These are phyloP conservation scores for Toxicodendron radicans DNA, from an alignment of 345 rosid genomes.

Conservation along the genomic window DNA sequence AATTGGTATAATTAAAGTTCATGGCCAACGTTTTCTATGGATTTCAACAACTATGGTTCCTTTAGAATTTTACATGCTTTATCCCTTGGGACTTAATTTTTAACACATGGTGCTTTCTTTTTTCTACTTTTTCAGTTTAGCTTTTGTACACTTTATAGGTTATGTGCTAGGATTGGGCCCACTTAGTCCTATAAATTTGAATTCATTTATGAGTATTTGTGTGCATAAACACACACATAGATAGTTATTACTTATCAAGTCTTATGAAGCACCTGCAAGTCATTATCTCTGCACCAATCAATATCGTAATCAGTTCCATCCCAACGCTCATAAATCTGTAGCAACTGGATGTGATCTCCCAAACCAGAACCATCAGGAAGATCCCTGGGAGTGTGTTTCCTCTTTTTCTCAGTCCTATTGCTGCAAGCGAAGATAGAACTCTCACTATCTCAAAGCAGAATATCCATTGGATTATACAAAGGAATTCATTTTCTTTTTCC, in stretches of 20 bases:
- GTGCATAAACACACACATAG: not conserved
- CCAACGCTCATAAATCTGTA: conserved; percentile 88
- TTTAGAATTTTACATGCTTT: not conserved
- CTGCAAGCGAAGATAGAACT: conserved; percentile 33
- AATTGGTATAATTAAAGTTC: not conserved
- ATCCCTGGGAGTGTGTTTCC: conserved; percentile 56
- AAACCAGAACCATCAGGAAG: conserved; percentile 94
- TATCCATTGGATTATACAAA: not conserved
- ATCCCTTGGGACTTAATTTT: not conserved
- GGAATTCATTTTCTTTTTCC: not conserved
- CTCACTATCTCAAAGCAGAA: conserved; percentile 9
- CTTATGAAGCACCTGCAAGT: conserved; percentile 63
- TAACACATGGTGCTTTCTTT: not conserved
- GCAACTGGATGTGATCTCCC: conserved; percentile 93
- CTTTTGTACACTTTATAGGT: not conserved
- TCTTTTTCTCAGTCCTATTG: conserved; percentile 73
- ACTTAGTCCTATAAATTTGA: not conserved
- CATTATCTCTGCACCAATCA: conserved; percentile 77
- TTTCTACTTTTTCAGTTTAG: not conserved
- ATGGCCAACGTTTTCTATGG: not conserved
- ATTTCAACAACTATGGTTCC: not conserved
- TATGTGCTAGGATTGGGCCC: not conserved
- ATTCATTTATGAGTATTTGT: not conserved
- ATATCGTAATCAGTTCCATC: conserved; percentile 60
- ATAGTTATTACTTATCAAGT: not conserved